Evolutionary conservation across 805 yeast genomes (phyloP).

Genomic region (Wickerhamiella galacta): DNA sequence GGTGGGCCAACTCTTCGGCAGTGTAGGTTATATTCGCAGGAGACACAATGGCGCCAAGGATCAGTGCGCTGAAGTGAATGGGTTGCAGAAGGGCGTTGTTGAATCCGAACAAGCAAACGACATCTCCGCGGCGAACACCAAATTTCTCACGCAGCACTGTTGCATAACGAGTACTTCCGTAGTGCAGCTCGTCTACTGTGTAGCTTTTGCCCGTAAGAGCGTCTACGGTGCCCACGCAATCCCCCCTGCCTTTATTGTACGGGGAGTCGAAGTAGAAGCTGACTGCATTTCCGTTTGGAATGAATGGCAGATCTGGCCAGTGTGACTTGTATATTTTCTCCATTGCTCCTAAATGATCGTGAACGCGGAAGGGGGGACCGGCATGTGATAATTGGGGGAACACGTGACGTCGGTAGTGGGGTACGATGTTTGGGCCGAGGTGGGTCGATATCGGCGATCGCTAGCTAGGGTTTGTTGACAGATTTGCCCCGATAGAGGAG

Average conservation of each 20-base stretch:
- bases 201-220: conserved; percentile 12
- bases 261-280: not conserved
- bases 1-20: conserved; percentile 16
- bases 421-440: too few relatives aligned
- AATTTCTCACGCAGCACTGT: conserved; percentile 12
- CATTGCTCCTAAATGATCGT: too few relatives aligned
- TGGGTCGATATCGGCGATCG: too few relatives aligned
- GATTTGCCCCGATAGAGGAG: too few relatives aligned
- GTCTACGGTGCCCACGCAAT: conserved; percentile 13
- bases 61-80: too few relatives aligned
- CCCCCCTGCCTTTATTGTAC: too few relatives aligned
- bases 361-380: too few relatives aligned
- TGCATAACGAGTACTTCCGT: conserved; percentile 10
- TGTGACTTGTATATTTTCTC: not conserved
- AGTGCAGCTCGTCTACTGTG: conserved; percentile 8
- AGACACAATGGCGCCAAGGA: conserved; percentile 17
- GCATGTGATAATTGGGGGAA: too few relatives aligned
- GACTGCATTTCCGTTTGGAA: conserved; percentile 1
- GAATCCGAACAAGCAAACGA: conserved; percentile 18
- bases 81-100: conserved; percentile 19
- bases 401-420: too few relatives aligned
- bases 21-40: conserved; percentile 20
- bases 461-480: too few relatives aligned
- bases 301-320: not conserved
- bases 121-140: conserved; percentile 17